Base-by-base conservation (phyloP, 2,329 filamentous ascomycete species). In the Aspergillus sp. region DNA sequence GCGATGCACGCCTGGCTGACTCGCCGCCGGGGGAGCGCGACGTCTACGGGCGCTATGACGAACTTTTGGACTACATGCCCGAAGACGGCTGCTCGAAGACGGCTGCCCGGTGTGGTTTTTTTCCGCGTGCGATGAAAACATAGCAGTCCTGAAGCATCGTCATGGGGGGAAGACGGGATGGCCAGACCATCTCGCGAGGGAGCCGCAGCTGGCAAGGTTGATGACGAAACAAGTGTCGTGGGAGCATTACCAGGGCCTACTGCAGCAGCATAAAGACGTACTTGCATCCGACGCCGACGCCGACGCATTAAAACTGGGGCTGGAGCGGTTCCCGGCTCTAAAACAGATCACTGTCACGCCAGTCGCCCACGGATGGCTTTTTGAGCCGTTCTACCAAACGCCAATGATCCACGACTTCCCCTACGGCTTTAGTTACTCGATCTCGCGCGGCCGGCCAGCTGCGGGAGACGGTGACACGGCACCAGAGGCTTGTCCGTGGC, bases 321-420 rank as follows among this genome's bases (percentile, higher is more conserved):
- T 66, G 2, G 26, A 41, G 8, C 49, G 42, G 3, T 64, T 67
- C 26, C 54, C 59, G 0, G 46, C 44, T 2, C 42, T 68, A 2
- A 48, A 35, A 20, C 53, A 51, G 26, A 42, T 69, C 6, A 63
- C 48, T 0, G 35, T 68, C 8, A 66, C 64, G 3, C 57, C 56
- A 5, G 57, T 60, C 2, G 46, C 60, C 1, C 64, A 67, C 38
- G 60, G 60, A 0, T 43, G 47, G 26, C 35, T 56, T 0, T 53
- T 56, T n/a, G 30, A 35, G 0, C 64, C 64, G 1, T 35, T 54
- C 0, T 67, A 67, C 30, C 39, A 60, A 13, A 67, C 64, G 0
- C 64, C 64, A 1, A 61, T 61, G 44, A 61, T 64, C 17, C 60
- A 62, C 4, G 49, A 53, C 2, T 55, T 68, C 8, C 61, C 61